Evolutionary conservation across 2,329 filamentous ascomycete species (phyloP), one percentile per base, ranked within the genome.

Genomic region (Grosmannia penicillata): DNA sequence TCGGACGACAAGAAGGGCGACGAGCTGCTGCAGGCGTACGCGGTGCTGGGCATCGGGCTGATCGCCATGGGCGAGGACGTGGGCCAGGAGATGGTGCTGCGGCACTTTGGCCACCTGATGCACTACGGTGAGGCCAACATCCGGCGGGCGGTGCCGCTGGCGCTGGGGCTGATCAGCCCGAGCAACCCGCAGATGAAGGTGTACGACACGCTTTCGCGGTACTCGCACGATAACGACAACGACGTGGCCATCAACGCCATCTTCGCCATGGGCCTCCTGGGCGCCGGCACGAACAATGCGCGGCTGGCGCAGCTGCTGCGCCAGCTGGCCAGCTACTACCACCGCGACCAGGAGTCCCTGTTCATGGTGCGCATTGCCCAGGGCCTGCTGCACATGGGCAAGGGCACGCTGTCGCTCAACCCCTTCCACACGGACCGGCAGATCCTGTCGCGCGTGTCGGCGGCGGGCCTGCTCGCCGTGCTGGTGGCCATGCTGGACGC

Each of bases 131-230:
- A 95, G 58, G 72, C 87, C 54, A 96, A 98, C 56, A 98, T 98
- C 51, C 82, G 91, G 45, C 91, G 91, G 55, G 89, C 87, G 17
- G 91, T 98, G 23, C 91, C 91, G 26, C 70, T 98, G 39, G 91
- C 91, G 21, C 93, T 98, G 85, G 93, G 87, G 52, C 72, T 98
- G 39, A 80, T 98, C 54, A 94, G 84, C 61, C 85, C 93, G 11
- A 95, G 86, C 63, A 98, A 98, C 64, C 91, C 91, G 10, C 93
- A 98, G 58, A 98, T 98, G 89, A 98, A 96, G 70, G 83, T 98
- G 34, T 98, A 98, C 65, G 91, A 98, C 58, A 98, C 91, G 1
- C 68, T 98, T 10, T 98, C 91, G 37, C 73, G 91, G 54, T 98
- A 98, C 70, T 93, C 82, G 47, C 91, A 98, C 71, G 91, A 98